phyloP scores from a whole-genome alignment of 192 early-diverging fungal genomes.

The Umbelopsis sp. region DNA sequence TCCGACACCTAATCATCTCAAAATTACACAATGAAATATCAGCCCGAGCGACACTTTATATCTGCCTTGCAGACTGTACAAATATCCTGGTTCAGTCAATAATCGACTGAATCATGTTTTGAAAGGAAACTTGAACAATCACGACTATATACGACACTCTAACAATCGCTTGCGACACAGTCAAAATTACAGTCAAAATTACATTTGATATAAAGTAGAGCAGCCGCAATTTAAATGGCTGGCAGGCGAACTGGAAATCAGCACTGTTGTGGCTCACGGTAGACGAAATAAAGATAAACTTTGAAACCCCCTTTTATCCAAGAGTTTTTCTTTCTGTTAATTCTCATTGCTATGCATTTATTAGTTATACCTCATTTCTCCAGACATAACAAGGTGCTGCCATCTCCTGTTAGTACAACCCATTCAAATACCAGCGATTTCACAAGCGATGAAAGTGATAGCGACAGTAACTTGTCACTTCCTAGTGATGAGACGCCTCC shows the following conservation, averaged over 20 bases:
- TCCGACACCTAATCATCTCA: too few species aligned
- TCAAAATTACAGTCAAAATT: too few species aligned
- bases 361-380: constrained; percentile 7
- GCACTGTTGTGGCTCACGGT: neutral
- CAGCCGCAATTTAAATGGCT: constrained; percentile 2
- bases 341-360: neutral
- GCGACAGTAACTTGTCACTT: neutral
- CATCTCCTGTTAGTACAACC: neutral
- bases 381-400: neutral
- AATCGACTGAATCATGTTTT: too few species aligned
- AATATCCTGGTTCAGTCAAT: too few species aligned
- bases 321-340: neutral
- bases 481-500: neutral
- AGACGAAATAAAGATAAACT: constrained; percentile 16
- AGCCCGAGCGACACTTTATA: too few species aligned
- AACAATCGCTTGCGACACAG: too few species aligned
- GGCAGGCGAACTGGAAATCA: neutral
- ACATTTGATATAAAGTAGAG: too few species aligned
- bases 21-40: too few species aligned
- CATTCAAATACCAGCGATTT: neutral
- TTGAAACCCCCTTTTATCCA: neutral
- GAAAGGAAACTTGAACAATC: too few species aligned
- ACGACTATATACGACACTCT: too few species aligned
- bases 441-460: constrained; percentile 8
- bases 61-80: too few species aligned